Conservation (phyloP, 2,329 filamentous ascomycete genomes). For the Simplicillium aogashimaense region DNA sequence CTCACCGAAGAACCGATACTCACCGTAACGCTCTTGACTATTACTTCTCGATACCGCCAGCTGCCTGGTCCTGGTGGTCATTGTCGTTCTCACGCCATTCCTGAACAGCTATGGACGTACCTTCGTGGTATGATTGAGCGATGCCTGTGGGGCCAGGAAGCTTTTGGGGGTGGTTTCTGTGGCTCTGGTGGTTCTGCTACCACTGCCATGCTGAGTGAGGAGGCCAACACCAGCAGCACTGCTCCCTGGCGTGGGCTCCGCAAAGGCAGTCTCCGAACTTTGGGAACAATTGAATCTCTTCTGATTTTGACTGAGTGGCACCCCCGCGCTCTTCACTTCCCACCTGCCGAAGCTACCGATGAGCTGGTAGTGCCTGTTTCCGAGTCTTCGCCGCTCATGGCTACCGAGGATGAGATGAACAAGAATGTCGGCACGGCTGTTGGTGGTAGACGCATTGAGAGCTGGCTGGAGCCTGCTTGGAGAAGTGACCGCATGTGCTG, state of each 20-base stretch:
- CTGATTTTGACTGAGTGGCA: slow-evolving; percentile 97
- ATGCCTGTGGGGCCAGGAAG: slow-evolving; percentile 91
- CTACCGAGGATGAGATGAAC: slow-evolving; percentile 22
- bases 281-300: slow-evolving; percentile 89
- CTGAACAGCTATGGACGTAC: slow-evolving; percentile 92
- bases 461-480: slow-evolving; percentile 95
- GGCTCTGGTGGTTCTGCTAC: slow-evolving; percentile 43
- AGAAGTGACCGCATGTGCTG: slow-evolving; percentile 92
- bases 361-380: slow-evolving; percentile 57
- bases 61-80: slow-evolving; percentile 71
- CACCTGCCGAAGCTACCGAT: slow-evolving; percentile 65
- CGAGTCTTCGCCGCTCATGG: slow-evolving; percentile 33
- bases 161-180: slow-evolving; percentile 82
- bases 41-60: slow-evolving; percentile 77
- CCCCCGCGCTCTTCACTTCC: slow-evolving; percentile 87
- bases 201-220: slow-evolving; percentile 34
- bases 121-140: slow-evolving; percentile 91
- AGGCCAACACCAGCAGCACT: slow-evolving; percentile 54
- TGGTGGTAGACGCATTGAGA: slow-evolving; percentile 78
- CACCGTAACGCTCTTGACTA: slow-evolving; percentile 82
- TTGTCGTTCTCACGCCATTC: slow-evolving; percentile 82
- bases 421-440: slow-evolving; percentile 41
- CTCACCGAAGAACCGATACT: slow-evolving; percentile 89
- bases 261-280: slow-evolving; percentile 72
- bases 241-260: slow-evolving; percentile 60